A percentile compares a stretch with the other conserved stretches of the same genome.
phyloP scores from a whole-genome alignment of 331 rosid species.

The Acacia concinna region DNA sequence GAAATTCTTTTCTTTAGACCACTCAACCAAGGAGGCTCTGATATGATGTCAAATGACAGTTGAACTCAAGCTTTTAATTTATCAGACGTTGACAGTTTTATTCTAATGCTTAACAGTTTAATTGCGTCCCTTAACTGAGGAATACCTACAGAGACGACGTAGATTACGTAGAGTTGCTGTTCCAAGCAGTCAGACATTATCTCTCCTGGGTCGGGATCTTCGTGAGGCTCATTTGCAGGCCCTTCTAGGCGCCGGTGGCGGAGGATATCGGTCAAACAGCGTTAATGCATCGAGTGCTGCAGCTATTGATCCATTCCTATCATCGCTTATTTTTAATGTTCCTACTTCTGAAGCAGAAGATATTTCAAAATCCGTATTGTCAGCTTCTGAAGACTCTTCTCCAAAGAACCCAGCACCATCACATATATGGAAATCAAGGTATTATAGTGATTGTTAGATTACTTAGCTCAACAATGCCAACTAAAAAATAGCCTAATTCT shows the following conservation, averaged over 20 bases:
- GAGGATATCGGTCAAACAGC: conserved; percentile 66
- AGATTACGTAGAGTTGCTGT: conserved; percentile 78
- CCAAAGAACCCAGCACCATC: conserved; percentile 50
- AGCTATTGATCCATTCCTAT: conserved; percentile 78
- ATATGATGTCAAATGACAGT: not conserved
- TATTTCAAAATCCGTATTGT: conserved; percentile 78
- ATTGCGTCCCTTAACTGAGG: conserved; percentile 57
- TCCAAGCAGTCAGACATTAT: conserved; percentile 85
- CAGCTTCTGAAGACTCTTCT: conserved; percentile 59
- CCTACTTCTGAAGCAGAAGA: conserved; percentile 90
- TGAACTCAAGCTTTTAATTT: not conserved
- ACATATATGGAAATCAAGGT: conserved; percentile 96
- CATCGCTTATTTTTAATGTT: conserved; percentile 83
- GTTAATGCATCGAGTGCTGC: conserved; percentile 50
- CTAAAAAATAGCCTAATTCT: not conserved
- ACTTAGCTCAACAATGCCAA: not conserved
- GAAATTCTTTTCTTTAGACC: too few species aligned
- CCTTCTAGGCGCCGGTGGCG: conserved; percentile 60
- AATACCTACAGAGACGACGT: conserved; percentile 86
- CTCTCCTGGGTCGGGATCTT: conserved; percentile 91
- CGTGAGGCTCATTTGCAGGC: conserved; percentile 97
- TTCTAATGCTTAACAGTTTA: not conserved
- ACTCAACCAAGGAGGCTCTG: not conserved
- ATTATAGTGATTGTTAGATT: not conserved
- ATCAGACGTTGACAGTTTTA: not conserved